Percentiles rank a stretch among this genome's conserved stretches.
These are phyloP conservation scores for Aplosporella prunicola DNA, from an alignment of 2,329 filamentous ascomycete genomes.

Conservation along the genomic window DNA sequence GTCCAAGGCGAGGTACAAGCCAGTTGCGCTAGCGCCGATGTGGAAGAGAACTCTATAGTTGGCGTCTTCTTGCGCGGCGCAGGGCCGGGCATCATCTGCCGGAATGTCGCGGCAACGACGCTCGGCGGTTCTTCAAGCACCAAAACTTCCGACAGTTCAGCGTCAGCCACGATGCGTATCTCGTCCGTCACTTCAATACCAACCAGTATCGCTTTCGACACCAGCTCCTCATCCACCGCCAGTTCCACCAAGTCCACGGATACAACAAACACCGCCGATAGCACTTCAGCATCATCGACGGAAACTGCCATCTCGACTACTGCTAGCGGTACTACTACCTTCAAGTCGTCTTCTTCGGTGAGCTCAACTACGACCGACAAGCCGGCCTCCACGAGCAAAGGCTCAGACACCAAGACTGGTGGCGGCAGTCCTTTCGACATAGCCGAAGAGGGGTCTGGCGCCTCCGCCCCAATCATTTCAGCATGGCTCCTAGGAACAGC, in stretches of 20 bases:
- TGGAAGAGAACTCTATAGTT: conserved; percentile 32
- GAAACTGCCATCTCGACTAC: neutral
- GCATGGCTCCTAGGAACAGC: neutral
- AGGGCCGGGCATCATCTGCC: conserved; percentile 32
- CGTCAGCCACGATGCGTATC: conserved; percentile 7
- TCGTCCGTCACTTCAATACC: conserved; percentile 13
- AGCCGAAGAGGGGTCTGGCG: neutral
- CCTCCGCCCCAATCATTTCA: neutral
- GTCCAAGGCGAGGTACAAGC: conserved; percentile 25
- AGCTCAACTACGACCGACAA: conserved; percentile 2
- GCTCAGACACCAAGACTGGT: conserved; percentile 28
- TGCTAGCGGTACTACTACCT: neutral
- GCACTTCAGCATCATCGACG: conserved; percentile 6
- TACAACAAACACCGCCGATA: too few species aligned
- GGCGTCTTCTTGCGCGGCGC: conserved; percentile 32
- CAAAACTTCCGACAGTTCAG: conserved; percentile 11
- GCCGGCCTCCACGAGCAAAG: conserved; percentile 20
- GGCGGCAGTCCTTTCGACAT: conserved; percentile 40
- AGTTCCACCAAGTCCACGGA: conserved; percentile 8
- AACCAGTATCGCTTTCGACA: conserved; percentile 13
- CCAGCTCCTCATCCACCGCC: conserved; percentile 12
- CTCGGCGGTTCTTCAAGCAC: conserved; percentile 8
- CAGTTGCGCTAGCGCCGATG: conserved; percentile 26
- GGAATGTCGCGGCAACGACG: conserved; percentile 20
- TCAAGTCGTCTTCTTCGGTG: neutral